Conservation (phyloP, 306 rosid species). For the Prunus mongolica region DNA sequence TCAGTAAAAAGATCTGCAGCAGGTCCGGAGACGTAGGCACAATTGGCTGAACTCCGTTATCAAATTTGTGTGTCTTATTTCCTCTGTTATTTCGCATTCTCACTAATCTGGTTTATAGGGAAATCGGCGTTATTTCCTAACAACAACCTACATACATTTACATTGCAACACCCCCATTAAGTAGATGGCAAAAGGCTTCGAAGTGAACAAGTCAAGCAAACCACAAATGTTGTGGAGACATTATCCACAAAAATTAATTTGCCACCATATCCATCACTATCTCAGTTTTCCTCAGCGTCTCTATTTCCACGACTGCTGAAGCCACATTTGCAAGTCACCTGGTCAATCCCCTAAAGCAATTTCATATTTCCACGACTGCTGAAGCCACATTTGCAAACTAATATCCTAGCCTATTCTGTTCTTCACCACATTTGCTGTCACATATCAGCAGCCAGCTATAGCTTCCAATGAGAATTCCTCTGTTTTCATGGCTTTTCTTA, state of each 20-base stretch:
- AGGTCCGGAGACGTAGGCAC: too few species aligned
- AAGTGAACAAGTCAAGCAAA: not conserved
- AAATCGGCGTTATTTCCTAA: too few species aligned
- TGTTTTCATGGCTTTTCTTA: constrained; percentile 21
- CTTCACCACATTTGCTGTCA: constrained; percentile 6
- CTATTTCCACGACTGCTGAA: not conserved
- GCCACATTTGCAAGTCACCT: not conserved
- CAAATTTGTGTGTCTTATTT: too few species aligned
- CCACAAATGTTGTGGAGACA: not conserved
- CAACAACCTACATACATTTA: too few species aligned
- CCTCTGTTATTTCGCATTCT: too few species aligned
- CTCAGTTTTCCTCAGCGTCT: not conserved
- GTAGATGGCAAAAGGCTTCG: not conserved
- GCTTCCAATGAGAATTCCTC: constrained; percentile 24
- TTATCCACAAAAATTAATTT: not conserved
- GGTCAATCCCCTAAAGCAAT: too few species aligned
- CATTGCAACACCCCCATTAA: too few species aligned
- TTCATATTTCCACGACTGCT: not conserved
- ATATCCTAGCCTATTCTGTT: not conserved
- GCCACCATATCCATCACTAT: too few species aligned
- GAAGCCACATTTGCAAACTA: not conserved
- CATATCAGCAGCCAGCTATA: not conserved
- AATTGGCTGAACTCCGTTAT: too few species aligned
- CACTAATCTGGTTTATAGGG: too few species aligned
- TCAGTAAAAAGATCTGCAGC: too few species aligned